These are phyloP conservation scores for Eutypella sp. DNA, from an alignment of 2,329 filamentous ascomycete species.

Conservation along the genomic window DNA sequence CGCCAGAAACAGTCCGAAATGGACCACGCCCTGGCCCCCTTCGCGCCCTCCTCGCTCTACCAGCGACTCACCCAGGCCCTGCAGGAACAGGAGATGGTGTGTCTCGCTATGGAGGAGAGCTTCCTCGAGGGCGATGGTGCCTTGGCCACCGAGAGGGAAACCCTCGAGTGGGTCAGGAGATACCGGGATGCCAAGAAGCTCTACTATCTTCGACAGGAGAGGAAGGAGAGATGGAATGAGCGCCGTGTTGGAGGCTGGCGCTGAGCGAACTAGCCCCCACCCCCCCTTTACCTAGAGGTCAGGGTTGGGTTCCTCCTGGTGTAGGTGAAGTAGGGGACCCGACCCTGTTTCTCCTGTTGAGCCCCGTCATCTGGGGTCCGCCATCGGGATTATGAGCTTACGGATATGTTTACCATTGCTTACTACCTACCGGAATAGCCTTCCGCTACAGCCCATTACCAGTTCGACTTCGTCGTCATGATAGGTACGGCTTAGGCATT, in stretches of 20 bases:
- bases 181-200: slow-evolving; percentile 76
- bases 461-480: no score
- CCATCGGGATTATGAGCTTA: no score
- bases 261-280: slow-evolving; percentile 34
- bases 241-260: slow-evolving; percentile 93
- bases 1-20: slow-evolving; percentile 82
- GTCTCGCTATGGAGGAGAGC: slow-evolving; percentile 83
- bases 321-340: no score
- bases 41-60: slow-evolving; percentile 82
- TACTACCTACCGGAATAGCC: no score
- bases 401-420: no score
- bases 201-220: slow-evolving; percentile 76
- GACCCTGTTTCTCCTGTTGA: no score
- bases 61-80: slow-evolving; percentile 72
- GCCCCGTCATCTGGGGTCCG: no score
- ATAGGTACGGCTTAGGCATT: no score
- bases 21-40: slow-evolving; percentile 77
- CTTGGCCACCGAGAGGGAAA: slow-evolving; percentile 72
- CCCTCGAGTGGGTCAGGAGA: slow-evolving; percentile 75
- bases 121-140: slow-evolving; percentile 65
- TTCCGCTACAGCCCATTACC: no score
- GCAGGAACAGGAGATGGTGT: slow-evolving; percentile 76
- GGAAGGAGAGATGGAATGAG: slow-evolving; percentile 93
- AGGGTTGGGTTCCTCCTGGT: no score
- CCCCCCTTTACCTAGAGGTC: no score